phyloP scores from a whole-genome alignment of 2,329 filamentous ascomycete species.

The Westerdykella ornata region DNA sequence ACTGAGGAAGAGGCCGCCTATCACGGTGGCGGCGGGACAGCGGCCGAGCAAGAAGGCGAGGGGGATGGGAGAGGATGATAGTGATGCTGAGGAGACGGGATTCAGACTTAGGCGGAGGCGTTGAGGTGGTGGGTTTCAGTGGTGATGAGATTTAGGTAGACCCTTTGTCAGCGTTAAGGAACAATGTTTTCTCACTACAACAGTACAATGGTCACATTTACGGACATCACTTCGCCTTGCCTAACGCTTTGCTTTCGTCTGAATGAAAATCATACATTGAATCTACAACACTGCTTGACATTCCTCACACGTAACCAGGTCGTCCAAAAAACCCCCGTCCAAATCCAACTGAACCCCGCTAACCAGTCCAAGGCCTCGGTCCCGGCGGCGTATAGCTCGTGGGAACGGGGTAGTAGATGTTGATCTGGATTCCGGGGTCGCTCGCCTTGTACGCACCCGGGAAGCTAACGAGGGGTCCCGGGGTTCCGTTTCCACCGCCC shows the following conservation, averaged over 20 bases:
- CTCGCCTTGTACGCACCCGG: constrained; percentile 35
- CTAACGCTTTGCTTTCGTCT: too few species aligned
- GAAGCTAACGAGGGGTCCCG: constrained; percentile 37
- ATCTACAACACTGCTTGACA: too few species aligned
- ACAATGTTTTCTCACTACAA: too few species aligned
- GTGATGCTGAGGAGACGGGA: constrained; percentile 52
- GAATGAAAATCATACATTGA: too few species aligned
- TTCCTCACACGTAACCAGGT: too few species aligned
- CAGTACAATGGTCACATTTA: too few species aligned
- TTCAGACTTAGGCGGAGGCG: constrained; percentile 50
- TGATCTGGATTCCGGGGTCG: constrained; percentile 22
- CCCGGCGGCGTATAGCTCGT: constrained; percentile 10
- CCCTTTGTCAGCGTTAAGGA: too few species aligned
- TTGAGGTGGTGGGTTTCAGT: not conserved
- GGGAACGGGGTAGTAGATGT: constrained; percentile 26
- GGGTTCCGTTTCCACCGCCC: constrained; percentile 33
- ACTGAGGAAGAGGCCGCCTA: constrained; percentile 28
- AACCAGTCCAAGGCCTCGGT: constrained; percentile 9
- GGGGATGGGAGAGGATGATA: constrained; percentile 39
- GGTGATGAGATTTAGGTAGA: too few species aligned
- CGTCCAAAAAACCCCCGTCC: not conserved
- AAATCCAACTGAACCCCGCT: not conserved
- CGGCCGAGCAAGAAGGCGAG: constrained; percentile 26
- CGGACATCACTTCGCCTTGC: too few species aligned
- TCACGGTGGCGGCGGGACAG: constrained; percentile 15